Conservation (phyloP, 2,329 filamentous ascomycete species). For the Akanthomyces dipterigenus region DNA sequence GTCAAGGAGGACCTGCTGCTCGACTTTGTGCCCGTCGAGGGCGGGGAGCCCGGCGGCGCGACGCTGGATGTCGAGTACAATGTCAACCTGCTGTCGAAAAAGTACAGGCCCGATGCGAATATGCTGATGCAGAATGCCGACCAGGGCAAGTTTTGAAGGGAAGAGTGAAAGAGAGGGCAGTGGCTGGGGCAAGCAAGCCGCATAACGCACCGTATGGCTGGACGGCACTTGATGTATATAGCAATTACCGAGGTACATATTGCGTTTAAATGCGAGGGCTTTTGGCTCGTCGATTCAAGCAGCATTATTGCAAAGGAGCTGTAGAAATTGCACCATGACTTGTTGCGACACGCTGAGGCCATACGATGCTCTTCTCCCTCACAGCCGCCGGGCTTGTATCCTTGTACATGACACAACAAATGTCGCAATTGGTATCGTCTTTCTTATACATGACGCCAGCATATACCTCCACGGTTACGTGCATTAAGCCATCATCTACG, state of each 20-base stretch:
- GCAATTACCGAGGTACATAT: neutral
- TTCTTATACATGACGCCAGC: too few relatives aligned
- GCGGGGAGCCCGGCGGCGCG: neutral
- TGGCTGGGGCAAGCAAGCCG: neutral
- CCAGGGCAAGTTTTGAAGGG: neutral
- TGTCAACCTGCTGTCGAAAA: neutral
- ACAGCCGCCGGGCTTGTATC: too few relatives aligned
- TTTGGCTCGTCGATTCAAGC: too few relatives aligned
- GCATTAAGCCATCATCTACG: neutral
- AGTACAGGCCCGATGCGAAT: neutral
- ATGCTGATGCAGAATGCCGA: slow-evolving; percentile 4
- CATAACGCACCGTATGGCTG: neutral
- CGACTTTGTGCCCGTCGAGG: neutral
- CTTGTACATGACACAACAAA: neutral
- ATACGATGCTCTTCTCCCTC: neutral
- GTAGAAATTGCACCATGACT: too few relatives aligned
- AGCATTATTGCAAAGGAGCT: too few relatives aligned
- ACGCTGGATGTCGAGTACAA: neutral
- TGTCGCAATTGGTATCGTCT: neutral
- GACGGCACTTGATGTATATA: neutral
- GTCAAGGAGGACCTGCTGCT: slow-evolving; percentile 5
- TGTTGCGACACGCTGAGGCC: neutral
- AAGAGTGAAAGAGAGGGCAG: too few relatives aligned
- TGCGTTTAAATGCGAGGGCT: neutral
- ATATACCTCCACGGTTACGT: too few relatives aligned